Conservation (phyloP, 176 grass and related monocot genomes). For the Dendrocalamus sinicus region DNA sequence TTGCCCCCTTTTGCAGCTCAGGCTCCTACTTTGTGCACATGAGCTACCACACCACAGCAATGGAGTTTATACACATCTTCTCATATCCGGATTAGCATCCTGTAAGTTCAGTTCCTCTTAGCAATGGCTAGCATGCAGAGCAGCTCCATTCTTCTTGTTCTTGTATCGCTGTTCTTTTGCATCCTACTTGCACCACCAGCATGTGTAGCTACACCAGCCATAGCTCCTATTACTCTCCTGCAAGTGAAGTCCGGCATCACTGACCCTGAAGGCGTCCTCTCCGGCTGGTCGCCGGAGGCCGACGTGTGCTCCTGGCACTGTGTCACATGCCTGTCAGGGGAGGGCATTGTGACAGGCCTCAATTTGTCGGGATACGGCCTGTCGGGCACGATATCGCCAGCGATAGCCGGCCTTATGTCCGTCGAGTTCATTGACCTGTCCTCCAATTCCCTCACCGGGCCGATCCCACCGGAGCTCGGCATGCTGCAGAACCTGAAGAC, state of each 20-base stretch:
- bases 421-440: constrained; percentile 81
- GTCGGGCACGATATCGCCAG: constrained; percentile 61
- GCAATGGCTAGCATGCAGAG: constrained; percentile 48
- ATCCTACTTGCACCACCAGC: constrained; percentile 39
- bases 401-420: constrained; percentile 51
- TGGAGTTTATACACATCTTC: constrained; percentile 40
- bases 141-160: constrained; percentile 31
- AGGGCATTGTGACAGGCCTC: constrained; percentile 56
- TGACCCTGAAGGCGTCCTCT: constrained; percentile 60
- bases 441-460: constrained; percentile 76
- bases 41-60: constrained; percentile 16
- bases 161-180: constrained; percentile 39
- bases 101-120: constrained; percentile 30
- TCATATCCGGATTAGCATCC: constrained; percentile 36
- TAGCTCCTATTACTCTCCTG: constrained; percentile 50
- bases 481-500: constrained; percentile 69
- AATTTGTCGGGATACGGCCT: constrained; percentile 73
- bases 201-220: constrained; percentile 39
- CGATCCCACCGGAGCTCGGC: constrained; percentile 65
- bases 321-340: constrained; percentile 51
- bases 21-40: constrained; percentile 31
- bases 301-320: constrained; percentile 78
- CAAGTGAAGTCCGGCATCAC: constrained; percentile 63
- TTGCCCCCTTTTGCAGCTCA: neutral
- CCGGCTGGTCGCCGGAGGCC: constrained; percentile 59